Evolutionary conservation across 2,329 filamentous ascomycete genomes (phyloP).

Genomic region (Cryphonectria parasitica): DNA sequence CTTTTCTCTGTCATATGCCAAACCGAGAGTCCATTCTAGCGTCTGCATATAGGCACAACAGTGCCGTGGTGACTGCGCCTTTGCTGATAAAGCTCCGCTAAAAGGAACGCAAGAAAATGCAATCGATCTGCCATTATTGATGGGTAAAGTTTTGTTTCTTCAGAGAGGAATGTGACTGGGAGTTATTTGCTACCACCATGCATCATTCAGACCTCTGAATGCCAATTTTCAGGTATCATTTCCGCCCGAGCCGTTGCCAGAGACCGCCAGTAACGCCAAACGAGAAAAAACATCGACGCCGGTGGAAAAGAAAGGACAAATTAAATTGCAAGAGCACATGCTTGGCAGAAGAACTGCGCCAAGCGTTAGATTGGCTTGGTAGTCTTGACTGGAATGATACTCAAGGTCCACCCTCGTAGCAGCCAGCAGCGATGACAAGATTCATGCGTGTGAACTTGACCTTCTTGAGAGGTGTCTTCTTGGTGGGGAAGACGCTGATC

Average conservation of each 20-base stretch:
- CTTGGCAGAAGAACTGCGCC: not conserved
- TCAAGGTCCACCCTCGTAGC: constrained; percentile 60
- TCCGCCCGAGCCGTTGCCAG: constrained; percentile 3
- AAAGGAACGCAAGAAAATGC: no score
- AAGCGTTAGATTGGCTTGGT: not conserved
- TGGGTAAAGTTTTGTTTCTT: not conserved
- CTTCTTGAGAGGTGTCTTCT: constrained; percentile 93
- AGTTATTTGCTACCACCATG: not conserved
- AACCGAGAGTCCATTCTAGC: not conserved
- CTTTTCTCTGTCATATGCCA: not conserved
- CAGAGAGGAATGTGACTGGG: not conserved
- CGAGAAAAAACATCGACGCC: not conserved
- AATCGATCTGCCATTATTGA: not conserved
- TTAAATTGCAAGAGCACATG: not conserved
- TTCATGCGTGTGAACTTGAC: constrained; percentile 96
- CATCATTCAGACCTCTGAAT: constrained; percentile 1
- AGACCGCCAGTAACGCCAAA: constrained; percentile 14
- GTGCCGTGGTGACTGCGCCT: not conserved
- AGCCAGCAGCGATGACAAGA: constrained; percentile 82
- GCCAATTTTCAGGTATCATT: constrained; percentile 18
- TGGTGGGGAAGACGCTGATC: constrained; percentile 92
- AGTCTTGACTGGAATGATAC: not conserved
- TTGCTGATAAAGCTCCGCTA: not conserved
- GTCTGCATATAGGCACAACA: not conserved
- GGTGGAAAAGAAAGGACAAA: not conserved